Evolutionary conservation across 805 yeast species (phyloP).

Genomic region (Ogataea trehalophila): DNA sequence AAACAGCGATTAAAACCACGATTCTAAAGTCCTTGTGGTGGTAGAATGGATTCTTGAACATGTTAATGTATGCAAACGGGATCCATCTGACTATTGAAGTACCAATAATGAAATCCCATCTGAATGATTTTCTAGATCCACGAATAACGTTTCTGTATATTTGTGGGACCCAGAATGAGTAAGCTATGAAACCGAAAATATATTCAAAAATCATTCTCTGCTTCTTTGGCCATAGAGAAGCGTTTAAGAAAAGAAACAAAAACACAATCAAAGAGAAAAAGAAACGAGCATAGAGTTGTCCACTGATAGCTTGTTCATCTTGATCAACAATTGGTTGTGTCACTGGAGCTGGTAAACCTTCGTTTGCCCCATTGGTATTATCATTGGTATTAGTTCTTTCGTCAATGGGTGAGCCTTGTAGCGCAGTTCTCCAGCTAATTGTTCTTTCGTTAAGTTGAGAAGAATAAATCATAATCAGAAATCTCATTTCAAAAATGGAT

Average conservation of each 20-base stretch:
- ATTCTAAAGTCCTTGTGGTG: constrained; percentile 60
- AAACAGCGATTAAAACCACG: constrained; percentile 40
- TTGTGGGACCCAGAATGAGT: constrained; percentile 88
- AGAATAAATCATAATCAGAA: constrained; percentile 58
- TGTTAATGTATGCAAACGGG: constrained; percentile 58
- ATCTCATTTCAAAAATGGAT: constrained; percentile 70
- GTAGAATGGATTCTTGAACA: constrained; percentile 54
- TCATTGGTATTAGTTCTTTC: constrained; percentile 21
- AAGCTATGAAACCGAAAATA: constrained; percentile 42
- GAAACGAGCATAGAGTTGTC: constrained; percentile 54
- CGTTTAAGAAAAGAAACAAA: constrained; percentile 52
- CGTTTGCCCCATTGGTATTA: constrained; percentile 11
- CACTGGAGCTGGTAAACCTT: constrained; percentile 17
- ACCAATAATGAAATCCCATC: constrained; percentile 73
- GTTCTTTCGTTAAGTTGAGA: constrained; percentile 71
- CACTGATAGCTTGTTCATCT: constrained; percentile 52
- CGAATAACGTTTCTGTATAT: constrained; percentile 69
- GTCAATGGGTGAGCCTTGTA: constrained; percentile 54
- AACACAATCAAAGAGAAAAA: constrained; percentile 49
- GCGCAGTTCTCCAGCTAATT: constrained; percentile 58
- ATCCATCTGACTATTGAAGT: constrained; percentile 55
- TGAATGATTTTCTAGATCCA: constrained; percentile 61
- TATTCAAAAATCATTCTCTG: constrained; percentile 57
- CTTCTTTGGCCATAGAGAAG: constrained; percentile 57
- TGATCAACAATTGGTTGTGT: constrained; percentile 25